phyloP scores from a whole-genome alignment of 495 filamentous ascomycete species.

The Aspergillus funiculosus region DNA sequence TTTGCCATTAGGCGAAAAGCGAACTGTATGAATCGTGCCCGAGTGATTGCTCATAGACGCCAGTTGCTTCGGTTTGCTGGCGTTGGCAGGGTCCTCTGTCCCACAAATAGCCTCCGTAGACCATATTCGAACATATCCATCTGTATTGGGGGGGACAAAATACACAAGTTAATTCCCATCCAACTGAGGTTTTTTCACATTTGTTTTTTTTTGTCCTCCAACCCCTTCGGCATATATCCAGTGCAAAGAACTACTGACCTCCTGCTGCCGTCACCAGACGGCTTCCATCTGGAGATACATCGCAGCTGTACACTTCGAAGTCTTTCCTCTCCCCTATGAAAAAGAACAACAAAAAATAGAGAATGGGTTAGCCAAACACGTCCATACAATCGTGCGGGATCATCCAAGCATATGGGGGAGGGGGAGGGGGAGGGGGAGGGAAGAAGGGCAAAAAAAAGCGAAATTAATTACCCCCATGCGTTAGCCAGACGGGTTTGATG shows the following conservation, averaged over 20 bases:
- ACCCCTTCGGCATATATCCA: background rate
- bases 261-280: constrained; percentile 89
- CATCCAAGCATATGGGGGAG: background rate
- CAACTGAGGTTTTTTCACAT: background rate
- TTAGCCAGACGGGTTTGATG: constrained; percentile 90
- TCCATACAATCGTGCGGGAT: background rate
- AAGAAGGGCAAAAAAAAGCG: constrained; percentile 17
- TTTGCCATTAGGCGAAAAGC: constrained; percentile 87
- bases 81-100: constrained; percentile 57
- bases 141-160: constrained; percentile 36
- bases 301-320: constrained; percentile 95
- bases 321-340: constrained; percentile 88
- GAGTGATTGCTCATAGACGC: constrained; percentile 98
- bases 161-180: constrained; percentile 15
- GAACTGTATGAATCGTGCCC: constrained; percentile 92
- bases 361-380: constrained; percentile 8
- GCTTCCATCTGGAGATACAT: constrained; percentile 89
- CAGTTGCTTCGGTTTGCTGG: constrained; percentile 80
- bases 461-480: constrained; percentile 65
- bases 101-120: constrained; percentile 89
- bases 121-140: constrained; percentile 97
- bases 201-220: background rate
- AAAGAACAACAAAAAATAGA: background rate
- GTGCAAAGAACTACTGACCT: constrained; percentile 48
- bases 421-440: constrained; percentile 1